phyloP scores from a whole-genome alignment of 2,329 filamentous ascomycete genomes.

The Lachnellula subtilissima region DNA sequence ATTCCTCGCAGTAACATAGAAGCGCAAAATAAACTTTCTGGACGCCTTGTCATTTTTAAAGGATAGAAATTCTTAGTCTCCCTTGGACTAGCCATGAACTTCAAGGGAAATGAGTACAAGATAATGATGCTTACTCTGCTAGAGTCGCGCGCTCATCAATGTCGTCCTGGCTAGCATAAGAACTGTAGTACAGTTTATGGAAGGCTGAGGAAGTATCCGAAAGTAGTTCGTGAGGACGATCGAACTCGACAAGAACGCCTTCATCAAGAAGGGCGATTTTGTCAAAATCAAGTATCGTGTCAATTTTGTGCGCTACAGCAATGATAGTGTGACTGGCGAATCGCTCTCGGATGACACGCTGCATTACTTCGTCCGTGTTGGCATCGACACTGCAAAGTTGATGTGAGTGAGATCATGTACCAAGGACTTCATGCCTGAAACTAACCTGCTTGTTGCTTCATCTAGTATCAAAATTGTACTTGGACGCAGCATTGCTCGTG shows the following conservation, averaged over 20 bases:
- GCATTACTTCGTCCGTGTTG: conserved; percentile 52
- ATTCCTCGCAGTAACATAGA: no score
- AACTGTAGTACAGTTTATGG: background rate
- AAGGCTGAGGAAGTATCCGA: background rate
- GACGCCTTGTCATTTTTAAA: background rate
- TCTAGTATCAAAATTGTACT: conserved; percentile 34
- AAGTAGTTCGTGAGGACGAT: conserved; percentile 76
- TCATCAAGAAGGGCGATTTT: conserved; percentile 39
- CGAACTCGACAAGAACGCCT: conserved; percentile 70
- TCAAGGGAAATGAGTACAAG: background rate
- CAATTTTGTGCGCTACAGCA: conserved; percentile 20
- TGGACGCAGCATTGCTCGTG: conserved; percentile 38
- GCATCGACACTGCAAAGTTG: conserved; percentile 30
- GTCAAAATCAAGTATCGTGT: conserved; percentile 41
- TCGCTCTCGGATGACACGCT: conserved; percentile 44
- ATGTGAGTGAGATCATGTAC: background rate
- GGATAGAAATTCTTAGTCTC: background rate
- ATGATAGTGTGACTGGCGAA: conserved; percentile 48
- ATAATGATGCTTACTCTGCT: background rate
- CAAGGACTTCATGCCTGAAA: background rate
- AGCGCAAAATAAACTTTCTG: background rate
- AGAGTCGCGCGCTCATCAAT: background rate
- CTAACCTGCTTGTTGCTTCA: conserved; percentile 25
- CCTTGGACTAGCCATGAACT: background rate
- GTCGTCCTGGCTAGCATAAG: background rate